Base-by-base conservation (phyloP, 2,329 filamentous ascomycete species). In the Cordyceps farinosa region DNA sequence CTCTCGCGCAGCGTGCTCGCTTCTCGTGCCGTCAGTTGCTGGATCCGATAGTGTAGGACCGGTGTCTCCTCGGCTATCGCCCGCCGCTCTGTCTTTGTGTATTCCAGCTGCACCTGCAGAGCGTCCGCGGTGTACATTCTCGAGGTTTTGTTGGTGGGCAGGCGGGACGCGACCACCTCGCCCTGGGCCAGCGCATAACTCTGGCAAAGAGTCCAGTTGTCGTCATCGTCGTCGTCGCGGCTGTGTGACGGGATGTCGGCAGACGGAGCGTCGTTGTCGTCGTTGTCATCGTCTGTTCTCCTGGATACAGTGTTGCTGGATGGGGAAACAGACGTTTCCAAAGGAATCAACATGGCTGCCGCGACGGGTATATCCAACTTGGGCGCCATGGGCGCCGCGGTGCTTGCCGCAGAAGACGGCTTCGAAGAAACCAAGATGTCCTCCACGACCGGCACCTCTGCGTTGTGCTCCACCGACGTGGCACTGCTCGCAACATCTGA, bases 141-240 rank as follows among this genome's bases (percentile, higher is more conserved):
- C 5, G 58, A 61, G 1, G 13, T 5, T 10, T n/a, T 15, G 5
- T 40, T 30, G 1, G 32, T 15, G 5, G 51, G 13, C 15, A 62
- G 30, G n/a, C 22, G 50, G 13, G 51, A 29, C 2, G 40, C 17
- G 8, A 62, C 60, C n/a, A 56, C 27, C 22, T 62, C 42, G 42
- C 60, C 60, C 17, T 62, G 51, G 5, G 60, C 60, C 2, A 62
- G 40, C 3, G 60, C 60, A 7, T 55, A 62, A 22, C 42, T 42
- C 27, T 62, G 29, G 1, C 27, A 6, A 2, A 55, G 3, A 2
- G 51, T 40, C 42, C 30, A 40, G 8, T 30, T 15, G 15, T 45
- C 29, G 4, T n/a, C 5, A 3, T 10, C 11, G 11, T 2, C 32
- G 38, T n/a, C 29, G 0, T 8, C 4, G 5, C 8, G n/a, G n/a